Percentiles rank a stretch among this genome's conserved stretches.
phyloP scores from a whole-genome alignment of 495 filamentous ascomycete species.

The Eremomyces bilateralis region DNA sequence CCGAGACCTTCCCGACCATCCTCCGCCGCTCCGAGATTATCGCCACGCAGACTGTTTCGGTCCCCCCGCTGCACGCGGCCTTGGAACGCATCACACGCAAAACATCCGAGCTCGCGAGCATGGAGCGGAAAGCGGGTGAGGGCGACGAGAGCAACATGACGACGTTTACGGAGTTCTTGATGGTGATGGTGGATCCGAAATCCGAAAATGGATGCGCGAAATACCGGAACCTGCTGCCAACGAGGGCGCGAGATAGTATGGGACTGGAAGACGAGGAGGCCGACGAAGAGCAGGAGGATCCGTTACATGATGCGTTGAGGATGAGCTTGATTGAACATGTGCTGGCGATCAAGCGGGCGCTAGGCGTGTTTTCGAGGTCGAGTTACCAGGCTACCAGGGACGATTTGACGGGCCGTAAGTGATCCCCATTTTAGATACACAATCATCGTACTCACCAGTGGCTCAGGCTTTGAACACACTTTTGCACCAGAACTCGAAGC shows the following conservation, averaged over 20 bases:
- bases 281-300: constrained; percentile 29
- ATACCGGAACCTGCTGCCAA: constrained; percentile 52
- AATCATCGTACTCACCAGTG: constrained; percentile 1
- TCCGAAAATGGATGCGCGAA: constrained; percentile 49
- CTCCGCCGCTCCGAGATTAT: constrained; percentile 73
- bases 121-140: constrained; percentile 55
- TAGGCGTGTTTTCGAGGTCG: constrained; percentile 41
- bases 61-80: constrained; percentile 65
- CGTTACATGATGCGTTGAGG: constrained; percentile 63
- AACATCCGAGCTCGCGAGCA: constrained; percentile 54
- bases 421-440: constrained; percentile 3
- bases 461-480: constrained; percentile 34
- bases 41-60: constrained; percentile 33
- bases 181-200: constrained; percentile 43
- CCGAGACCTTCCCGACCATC: constrained; percentile 80
- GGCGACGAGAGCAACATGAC: constrained; percentile 45
- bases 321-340: constrained; percentile 80
- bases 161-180: constrained; percentile 48
- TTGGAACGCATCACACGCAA: constrained; percentile 83
- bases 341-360: constrained; percentile 59
- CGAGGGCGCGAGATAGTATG: constrained; percentile 15
- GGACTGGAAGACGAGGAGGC: constrained; percentile 23
- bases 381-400: constrained; percentile 36
- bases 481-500: constrained; percentile 39
- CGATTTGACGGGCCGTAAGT: constrained; percentile 24